Base-by-base conservation (phyloP, 768 basidiomycete genomes). In the Cystofilobasidium capitatum region DNA sequence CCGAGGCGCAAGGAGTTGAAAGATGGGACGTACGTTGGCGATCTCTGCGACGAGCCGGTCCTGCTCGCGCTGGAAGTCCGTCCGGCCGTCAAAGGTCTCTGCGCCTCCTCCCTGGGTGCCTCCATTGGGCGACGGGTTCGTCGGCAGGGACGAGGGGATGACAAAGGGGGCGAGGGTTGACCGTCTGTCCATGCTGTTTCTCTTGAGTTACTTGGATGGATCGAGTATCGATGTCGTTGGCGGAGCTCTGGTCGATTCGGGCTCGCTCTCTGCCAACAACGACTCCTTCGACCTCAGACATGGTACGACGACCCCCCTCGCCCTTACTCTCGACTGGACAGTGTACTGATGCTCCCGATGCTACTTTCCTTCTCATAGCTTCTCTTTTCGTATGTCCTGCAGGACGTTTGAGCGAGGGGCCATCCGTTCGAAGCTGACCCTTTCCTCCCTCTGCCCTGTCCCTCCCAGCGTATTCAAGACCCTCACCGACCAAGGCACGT, bases 381-480 rank as follows among this genome's bases (percentile, higher is more conserved):
- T 62, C 72, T 75, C 69, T 75, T 75, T 70, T 75, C 74, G 74
- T 75, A 31, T 65, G 74, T 71, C 10, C 31, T 17, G 13, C 17
- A n/a, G n/a, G n/a, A n/a, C n/a, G n/a, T n/a, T n/a, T n/a, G n/a
- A n/a, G n/a, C n/a, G n/a, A n/a, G n/a, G n/a, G n/a, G n/a, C n/a
- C n/a, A n/a, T n/a, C n/a, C n/a, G n/a, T n/a, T n/a, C n/a, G n/a
- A n/a, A 54, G 54, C 49, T 45, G 62, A 58, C 22, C 35, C 33
- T 42, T 12, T 22, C 35, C 24, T 24, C 14, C 44, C 37, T 22
- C 47, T 22, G 1, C 33, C 40, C 49, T 8, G 26, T 22, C 33
- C 33, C 91, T 71, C 91, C 90, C 81, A 97, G 93, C 54, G 93
- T 98, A 33, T 98, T 99, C 86, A 98, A 98, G 80, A 98, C 96